Conservation (phyloP, 1,139 yeast species). For the Kodamaea arcana region DNA sequence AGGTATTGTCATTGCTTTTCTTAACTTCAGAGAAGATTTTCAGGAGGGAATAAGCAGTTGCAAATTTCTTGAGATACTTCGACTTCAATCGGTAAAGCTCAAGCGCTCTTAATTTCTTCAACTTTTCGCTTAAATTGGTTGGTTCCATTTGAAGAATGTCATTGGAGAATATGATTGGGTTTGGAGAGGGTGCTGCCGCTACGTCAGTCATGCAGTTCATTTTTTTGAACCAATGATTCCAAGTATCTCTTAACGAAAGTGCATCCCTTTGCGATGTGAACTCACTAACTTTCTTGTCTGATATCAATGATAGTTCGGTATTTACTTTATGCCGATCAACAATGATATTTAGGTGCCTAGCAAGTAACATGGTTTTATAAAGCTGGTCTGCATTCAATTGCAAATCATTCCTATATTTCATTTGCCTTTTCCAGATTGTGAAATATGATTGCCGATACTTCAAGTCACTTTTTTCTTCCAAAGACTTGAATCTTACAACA, state of each 20-base stretch:
- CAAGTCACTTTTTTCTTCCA: neutral
- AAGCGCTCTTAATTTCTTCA: slow-evolving; percentile 6
- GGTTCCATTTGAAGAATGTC: slow-evolving; percentile 3
- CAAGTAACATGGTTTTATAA: neutral
- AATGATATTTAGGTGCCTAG: neutral
- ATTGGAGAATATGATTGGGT: neutral
- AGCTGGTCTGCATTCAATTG: neutral
- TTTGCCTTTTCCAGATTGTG: slow-evolving; percentile 2
- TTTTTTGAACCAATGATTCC: slow-evolving; percentile 9
- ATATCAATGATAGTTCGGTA: neutral
- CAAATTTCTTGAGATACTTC: slow-evolving; percentile 17
- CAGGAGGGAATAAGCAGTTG: slow-evolving; percentile 6
- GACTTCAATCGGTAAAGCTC: slow-evolving; percentile 2
- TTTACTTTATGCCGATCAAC: neutral
- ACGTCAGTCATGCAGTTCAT: slow-evolving; percentile 7
- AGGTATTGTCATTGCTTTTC: slow-evolving; percentile 5
- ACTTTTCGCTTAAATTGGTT: slow-evolving; percentile 11
- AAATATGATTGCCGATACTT: neutral
- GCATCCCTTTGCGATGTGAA: slow-evolving; percentile 1
- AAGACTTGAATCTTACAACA: neutral
- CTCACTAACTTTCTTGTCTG: slow-evolving; percentile 1
- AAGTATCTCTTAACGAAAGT: slow-evolving; percentile 1
- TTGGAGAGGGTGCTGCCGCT: neutral
- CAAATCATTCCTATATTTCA: neutral
- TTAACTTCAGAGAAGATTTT: slow-evolving; percentile 7